These are phyloP conservation scores for Hevea brasiliensis DNA, from an alignment of 345 rosid genomes.

Conservation along the genomic window DNA sequence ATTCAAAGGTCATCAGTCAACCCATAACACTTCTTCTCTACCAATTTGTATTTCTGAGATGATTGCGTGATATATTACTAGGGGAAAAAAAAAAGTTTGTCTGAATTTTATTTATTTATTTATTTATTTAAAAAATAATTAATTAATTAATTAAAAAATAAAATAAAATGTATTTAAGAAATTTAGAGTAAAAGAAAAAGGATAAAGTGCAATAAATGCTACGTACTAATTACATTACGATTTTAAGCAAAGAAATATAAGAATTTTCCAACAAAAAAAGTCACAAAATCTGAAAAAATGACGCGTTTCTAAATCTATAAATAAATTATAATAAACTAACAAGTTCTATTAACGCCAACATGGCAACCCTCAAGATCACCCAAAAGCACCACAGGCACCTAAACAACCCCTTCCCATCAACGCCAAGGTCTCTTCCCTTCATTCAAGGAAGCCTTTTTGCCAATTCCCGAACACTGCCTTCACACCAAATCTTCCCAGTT, in stretches of 20 bases:
- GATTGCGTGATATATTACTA: no score
- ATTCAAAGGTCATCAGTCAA: no score
- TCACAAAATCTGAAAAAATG: not conserved
- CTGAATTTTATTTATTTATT: no score
- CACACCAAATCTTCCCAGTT: constrained; percentile 34
- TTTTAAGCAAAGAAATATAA: not conserved
- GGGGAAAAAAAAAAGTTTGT: no score
- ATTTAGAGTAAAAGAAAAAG: no score
- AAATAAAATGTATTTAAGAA: no score
- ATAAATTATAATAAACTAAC: not conserved
- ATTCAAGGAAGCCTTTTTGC: constrained; percentile 44
- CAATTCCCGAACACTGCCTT: constrained; percentile 31
- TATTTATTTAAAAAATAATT: no score
- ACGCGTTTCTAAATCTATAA: constrained; percentile 12
- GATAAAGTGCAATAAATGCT: no score
- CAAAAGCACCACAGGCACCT: constrained; percentile 59
- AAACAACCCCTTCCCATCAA: constrained; percentile 63
- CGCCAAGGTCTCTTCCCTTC: constrained; percentile 47
- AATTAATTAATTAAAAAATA: no score
- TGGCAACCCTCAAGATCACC: constrained; percentile 46
- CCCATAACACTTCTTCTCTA: no score
- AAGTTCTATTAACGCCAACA: not conserved
- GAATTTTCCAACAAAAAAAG: not conserved
- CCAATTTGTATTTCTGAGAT: no score
- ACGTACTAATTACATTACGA: no score